Evolutionary conservation across 495 filamentous ascomycete species (phyloP), one percentile per base, ranked within the genome.

Genomic region (Cladorrhinum samala): DNA sequence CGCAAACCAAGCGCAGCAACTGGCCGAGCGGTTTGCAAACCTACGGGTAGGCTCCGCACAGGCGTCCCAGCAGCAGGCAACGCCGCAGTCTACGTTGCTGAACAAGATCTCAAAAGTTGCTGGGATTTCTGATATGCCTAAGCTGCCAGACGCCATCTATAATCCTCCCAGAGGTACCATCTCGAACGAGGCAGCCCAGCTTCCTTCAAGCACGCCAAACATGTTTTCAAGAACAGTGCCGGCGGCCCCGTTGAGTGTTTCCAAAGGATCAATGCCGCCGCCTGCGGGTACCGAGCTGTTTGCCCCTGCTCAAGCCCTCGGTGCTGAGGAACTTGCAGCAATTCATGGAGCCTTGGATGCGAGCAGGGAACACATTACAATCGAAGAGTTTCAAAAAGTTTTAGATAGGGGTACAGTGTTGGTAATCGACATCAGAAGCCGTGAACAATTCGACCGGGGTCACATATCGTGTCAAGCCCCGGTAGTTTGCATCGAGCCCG

Each of bases 401-500:
- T 72, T 95, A 49, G 60, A 55, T 17, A 63, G 52, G n/a, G 69
- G 61, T 9, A 55, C 77, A 36, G 74, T 96, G 3, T 70, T 99
- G 2, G 55, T 97, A 16, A 87, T 99, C 57, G 93, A 97, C 72
- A 83, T 96, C 44, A 83, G 94, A 20, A 72, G 77, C 55, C 86
- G 93, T 30, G 84, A 88, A 38, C 79, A 87, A 27, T 99, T 86
- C 63, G 90, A 96, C 57, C 72, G 79, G 36, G 93, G 93, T 1
- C 94, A 99, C 60, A 89, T 99, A 39, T 84, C 82, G 72, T 82
- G 84, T 8, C 80, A 81, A 47, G 86, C 80, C 8, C 27, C 27
- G 6, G 85, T 91, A 27, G 87, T 97, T 40, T 97, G 92, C 68
- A 77, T 97, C 46, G 93, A 99, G 60, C 89, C 92, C n/a, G 81